A percentile compares a stretch with the other conserved stretches of the same genome.
These are phyloP conservation scores for Chalciporus piperatus DNA, from an alignment of 768 basidiomycete species.

Conservation along the genomic window DNA sequence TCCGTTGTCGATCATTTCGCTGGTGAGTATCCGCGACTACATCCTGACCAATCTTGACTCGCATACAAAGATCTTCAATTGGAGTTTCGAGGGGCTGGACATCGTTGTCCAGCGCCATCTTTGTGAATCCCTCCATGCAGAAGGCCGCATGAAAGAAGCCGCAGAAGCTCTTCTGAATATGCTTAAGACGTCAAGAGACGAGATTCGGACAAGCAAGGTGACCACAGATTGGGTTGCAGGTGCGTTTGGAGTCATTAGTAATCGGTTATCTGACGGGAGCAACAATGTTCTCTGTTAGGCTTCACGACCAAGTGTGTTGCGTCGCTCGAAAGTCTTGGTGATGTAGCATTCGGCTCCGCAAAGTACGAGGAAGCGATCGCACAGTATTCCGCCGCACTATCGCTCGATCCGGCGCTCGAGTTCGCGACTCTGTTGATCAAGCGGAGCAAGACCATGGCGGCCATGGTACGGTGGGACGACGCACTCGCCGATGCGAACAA, in stretches of 20 bases:
- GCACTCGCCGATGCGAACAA: conserved; percentile 8
- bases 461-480: conserved; percentile 4
- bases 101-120: conserved; percentile 6
- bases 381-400: conserved; percentile 2
- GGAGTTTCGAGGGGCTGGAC: conserved; percentile 10
- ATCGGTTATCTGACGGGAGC: too few relatives aligned
- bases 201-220: not conserved
- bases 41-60: not conserved
- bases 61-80: conserved; percentile 14
- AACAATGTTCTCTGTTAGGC: not conserved
- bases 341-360: not conserved
- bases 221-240: conserved; percentile 5
- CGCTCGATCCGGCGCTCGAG: not conserved
- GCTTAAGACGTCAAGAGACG: conserved; percentile 2
- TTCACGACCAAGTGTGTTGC: conserved; percentile 1
- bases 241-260: not conserved
- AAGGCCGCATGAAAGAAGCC: conserved; percentile 10
- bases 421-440: not conserved
- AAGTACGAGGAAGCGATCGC: not conserved
- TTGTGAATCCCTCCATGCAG: conserved; percentile 11
- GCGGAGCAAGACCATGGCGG: conserved; percentile 6
- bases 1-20: not conserved
- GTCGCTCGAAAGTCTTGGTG: conserved; percentile 1
- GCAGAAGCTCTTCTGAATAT: conserved; percentile 11
- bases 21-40: not conserved